Evolutionary conservation across 2,329 filamentous ascomycete species (phyloP).

Genomic region (Trichoderma koningii): DNA sequence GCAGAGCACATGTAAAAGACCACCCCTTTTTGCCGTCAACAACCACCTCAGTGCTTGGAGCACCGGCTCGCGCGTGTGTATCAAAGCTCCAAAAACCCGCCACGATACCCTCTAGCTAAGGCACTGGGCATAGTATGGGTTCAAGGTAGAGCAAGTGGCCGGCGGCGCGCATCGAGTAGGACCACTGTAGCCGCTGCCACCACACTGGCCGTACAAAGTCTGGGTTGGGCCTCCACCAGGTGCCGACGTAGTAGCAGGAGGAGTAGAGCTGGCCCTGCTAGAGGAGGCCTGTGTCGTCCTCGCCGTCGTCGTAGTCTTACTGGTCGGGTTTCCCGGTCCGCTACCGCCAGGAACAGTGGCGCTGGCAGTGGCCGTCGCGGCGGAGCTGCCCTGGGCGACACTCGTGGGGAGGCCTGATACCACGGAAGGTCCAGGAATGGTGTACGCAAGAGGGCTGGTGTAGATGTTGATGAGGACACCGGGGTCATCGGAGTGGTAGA

Average conservation of each 20-base stretch:
- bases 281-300: neutral
- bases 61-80: neutral
- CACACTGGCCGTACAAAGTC: constrained; percentile 22
- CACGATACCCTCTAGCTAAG: neutral
- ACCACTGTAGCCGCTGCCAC: constrained; percentile 17
- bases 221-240: constrained; percentile 5
- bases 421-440: constrained; percentile 40
- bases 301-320: neutral
- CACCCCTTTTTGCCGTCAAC: neutral
- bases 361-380: constrained; percentile 32
- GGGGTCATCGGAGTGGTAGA: constrained; percentile 42
- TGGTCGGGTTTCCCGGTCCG: constrained; percentile 8
- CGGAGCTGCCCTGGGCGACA: constrained; percentile 34
- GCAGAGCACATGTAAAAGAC: neutral
- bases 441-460: constrained; percentile 34
- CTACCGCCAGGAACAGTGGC: constrained; percentile 8
- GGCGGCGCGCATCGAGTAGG: constrained; percentile 19
- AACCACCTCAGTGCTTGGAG: neutral
- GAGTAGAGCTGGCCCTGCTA: constrained; percentile 4
- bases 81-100: neutral
- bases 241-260: constrained; percentile 5
- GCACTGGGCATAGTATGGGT: constrained; percentile 22
- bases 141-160: constrained; percentile 20
- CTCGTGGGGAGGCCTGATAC: constrained; percentile 34
- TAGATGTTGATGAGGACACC: constrained; percentile 44